Conservation (phyloP, 2,329 filamentous ascomycete species). For the Phymatotrichopsis omnivora region DNA sequence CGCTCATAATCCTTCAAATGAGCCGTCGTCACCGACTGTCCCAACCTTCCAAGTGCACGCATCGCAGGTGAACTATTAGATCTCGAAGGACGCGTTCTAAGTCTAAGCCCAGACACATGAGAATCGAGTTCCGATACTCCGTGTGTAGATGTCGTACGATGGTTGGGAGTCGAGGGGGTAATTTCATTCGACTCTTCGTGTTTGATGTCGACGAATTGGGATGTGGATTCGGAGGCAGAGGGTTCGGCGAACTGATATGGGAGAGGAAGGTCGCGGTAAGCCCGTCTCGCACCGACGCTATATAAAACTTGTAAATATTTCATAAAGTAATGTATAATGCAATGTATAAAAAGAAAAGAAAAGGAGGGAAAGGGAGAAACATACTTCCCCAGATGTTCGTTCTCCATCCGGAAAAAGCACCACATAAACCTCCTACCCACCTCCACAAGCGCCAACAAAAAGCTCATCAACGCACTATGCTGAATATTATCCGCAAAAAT, state of each 20-base stretch:
- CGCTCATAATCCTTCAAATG: constrained; percentile 91
- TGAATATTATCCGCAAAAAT: constrained; percentile 71
- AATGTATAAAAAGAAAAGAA: neutral
- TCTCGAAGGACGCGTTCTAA: no score
- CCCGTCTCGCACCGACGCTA: constrained; percentile 71
- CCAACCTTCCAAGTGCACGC: constrained; percentile 23
- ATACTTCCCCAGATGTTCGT: constrained; percentile 82
- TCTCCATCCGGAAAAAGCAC: constrained; percentile 89
- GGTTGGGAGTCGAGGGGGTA: constrained; percentile 14
- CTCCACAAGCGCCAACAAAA: constrained; percentile 67
- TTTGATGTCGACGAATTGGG: no score
- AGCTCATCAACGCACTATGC: constrained; percentile 73
- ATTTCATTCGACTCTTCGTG: constrained; percentile 5
- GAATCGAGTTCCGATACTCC: constrained; percentile 19
- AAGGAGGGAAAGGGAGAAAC: constrained; percentile 11
- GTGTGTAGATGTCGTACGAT: constrained; percentile 27
- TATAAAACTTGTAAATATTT: neutral
- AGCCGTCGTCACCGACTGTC: constrained; percentile 56
- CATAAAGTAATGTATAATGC: neutral
- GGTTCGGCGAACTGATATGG: constrained; percentile 59
- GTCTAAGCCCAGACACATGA: constrained; percentile 15
- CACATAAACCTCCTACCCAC: constrained; percentile 79
- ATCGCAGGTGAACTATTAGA: constrained; percentile 27
- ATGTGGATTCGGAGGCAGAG: constrained; percentile 34
- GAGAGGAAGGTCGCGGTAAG: constrained; percentile 74